Percentiles rank a stretch among this genome's conserved stretches.
Conservation (phyloP, 768 basidiomycete species). For the Tylopilus plumbeoviolaceoides region DNA sequence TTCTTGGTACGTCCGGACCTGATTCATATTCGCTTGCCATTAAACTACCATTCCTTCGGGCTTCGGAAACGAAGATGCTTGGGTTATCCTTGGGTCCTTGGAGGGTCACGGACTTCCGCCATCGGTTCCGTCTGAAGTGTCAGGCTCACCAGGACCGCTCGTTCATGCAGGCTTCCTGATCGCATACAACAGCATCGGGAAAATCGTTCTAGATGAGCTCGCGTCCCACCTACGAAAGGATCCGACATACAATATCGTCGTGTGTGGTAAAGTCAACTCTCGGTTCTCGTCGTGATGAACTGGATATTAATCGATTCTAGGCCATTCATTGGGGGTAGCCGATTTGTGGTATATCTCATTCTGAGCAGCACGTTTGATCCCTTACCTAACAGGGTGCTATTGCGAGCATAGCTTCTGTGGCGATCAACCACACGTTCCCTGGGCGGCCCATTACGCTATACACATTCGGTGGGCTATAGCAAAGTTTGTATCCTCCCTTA, state of each 20-base stretch:
- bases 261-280: slow-evolving; percentile 25
- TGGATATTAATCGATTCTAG: slow-evolving; percentile 13
- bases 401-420: slow-evolving; percentile 36
- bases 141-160: slow-evolving; percentile 13
- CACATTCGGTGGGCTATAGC: slow-evolving; percentile 39
- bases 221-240: slow-evolving; percentile 27
- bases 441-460: slow-evolving; percentile 31
- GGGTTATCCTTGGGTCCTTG: slow-evolving; percentile 19
- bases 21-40: not conserved
- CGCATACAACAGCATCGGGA: slow-evolving; percentile 34
- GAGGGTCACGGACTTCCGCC: slow-evolving; percentile 26
- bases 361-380: slow-evolving; percentile 2
- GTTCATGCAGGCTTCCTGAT: slow-evolving; percentile 37
- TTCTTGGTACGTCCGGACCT: slow-evolving; percentile 11
- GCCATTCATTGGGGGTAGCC: slow-evolving; percentile 40
- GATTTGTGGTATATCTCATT: not conserved
- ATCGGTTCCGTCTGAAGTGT: not conserved
- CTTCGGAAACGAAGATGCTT: slow-evolving; percentile 14
- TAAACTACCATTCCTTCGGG: not conserved
- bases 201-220: slow-evolving; percentile 27
- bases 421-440: slow-evolving; percentile 30
- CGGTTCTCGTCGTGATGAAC: not conserved
- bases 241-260: slow-evolving; percentile 33
- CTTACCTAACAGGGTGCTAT: slow-evolving; percentile 31
- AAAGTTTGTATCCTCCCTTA: not conserved